Conservation (phyloP, 2,329 filamentous ascomycete genomes). For the Xylaria polymorpha region DNA sequence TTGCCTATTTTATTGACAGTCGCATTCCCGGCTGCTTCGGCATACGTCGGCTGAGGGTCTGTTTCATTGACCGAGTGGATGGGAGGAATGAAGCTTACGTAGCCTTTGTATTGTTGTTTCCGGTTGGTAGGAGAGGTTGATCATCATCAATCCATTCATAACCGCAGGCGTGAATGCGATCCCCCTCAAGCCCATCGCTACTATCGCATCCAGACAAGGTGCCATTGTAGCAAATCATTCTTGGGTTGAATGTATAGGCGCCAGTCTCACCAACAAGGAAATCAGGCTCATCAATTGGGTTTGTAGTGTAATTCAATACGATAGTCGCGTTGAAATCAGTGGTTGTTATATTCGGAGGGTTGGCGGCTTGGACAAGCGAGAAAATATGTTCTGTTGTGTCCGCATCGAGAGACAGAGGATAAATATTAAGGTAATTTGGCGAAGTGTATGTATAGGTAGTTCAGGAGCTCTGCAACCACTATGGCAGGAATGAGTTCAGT, state of each 20-base stretch:
- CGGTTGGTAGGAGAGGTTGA: slow-evolving; percentile 13
- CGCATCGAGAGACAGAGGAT: slow-evolving; percentile 2
- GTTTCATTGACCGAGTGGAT: slow-evolving; percentile 6
- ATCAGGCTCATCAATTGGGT: slow-evolving; percentile 17
- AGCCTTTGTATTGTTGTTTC: slow-evolving; percentile 20
- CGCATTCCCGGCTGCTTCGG: slow-evolving; percentile 24
- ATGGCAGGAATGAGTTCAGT: not conserved
- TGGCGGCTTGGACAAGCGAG: slow-evolving; percentile 27
- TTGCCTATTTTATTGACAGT: slow-evolving; percentile 15
- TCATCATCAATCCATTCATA: slow-evolving; percentile 19
- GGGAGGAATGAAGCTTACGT: not conserved
- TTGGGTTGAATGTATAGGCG: not conserved
- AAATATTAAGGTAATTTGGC: not conserved
- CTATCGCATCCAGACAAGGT: slow-evolving; percentile 21
- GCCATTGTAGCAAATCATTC: slow-evolving; percentile 19
- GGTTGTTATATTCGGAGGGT: slow-evolving; percentile 21
- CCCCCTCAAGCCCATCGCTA: slow-evolving; percentile 13
- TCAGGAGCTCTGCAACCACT: slow-evolving; percentile 3
- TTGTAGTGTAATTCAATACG: slow-evolving; percentile 25
- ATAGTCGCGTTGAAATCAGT: slow-evolving; percentile 18
- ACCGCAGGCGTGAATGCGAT: slow-evolving; percentile 20
- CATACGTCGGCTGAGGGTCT: slow-evolving; percentile 26
- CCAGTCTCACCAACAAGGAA: slow-evolving; percentile 1
- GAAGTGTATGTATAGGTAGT: slow-evolving; percentile 8
- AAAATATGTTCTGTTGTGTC: not conserved